Evolutionary conservation across 495 filamentous ascomycete genomes (phyloP).

Genomic region (Lentithecium fluviatile): DNA sequence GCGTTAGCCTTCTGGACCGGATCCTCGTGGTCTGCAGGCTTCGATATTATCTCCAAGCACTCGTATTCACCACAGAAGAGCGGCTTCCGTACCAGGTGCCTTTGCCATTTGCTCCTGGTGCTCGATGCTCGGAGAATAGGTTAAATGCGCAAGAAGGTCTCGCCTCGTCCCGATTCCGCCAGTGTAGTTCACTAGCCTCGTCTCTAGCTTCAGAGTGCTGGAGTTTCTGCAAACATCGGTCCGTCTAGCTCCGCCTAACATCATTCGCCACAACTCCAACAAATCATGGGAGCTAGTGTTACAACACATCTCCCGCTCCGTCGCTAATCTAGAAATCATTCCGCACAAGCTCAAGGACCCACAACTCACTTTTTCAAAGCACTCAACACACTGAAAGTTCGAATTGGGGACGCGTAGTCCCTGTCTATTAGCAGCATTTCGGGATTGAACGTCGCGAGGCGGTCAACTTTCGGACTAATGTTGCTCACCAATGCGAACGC

Average conservation of each 20-base stretch:
- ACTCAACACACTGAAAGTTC: not conserved
- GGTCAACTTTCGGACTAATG: not conserved
- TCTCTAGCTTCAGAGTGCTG: not conserved
- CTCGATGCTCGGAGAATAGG: slow-evolving; percentile 29
- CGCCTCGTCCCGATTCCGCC: not conserved
- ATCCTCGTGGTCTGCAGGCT: not conserved
- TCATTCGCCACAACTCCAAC: not conserved
- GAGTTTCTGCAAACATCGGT: not conserved
- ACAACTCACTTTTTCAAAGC: not conserved
- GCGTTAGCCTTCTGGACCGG: too few species aligned
- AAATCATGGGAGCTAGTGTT: not conserved
- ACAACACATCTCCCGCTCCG: not conserved
- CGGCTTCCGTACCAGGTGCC: not conserved
- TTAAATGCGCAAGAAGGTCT: slow-evolving; percentile 10
- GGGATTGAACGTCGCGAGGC: not conserved
- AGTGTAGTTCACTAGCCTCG: not conserved
- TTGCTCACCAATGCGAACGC: not conserved
- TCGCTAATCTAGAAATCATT: not conserved
- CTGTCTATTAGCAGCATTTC: slow-evolving; percentile 9
- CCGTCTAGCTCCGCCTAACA: not conserved
- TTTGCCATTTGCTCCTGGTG: slow-evolving; percentile 3
- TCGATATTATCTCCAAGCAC: not conserved
- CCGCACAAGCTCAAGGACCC: not conserved
- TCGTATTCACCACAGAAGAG: not conserved
- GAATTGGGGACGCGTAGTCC: slow-evolving; percentile 29